These are phyloP conservation scores for Fusarium sp. DNA, from an alignment of 2,329 filamentous ascomycete species.

Conservation along the genomic window DNA sequence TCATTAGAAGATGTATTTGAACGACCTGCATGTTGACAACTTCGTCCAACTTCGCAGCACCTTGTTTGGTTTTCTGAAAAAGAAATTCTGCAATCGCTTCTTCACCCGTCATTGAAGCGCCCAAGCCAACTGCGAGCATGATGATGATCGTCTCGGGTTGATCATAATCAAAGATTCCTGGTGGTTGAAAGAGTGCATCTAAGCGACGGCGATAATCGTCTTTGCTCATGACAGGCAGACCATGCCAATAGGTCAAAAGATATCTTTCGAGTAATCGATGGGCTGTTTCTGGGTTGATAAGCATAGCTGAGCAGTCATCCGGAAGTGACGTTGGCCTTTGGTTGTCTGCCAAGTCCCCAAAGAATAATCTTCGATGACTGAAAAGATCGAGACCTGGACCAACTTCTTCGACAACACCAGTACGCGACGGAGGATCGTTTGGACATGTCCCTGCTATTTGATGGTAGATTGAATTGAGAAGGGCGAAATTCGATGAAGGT, in stretches of 20 bases:
- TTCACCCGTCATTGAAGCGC: slow-evolving; percentile 54
- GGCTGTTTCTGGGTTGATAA: slow-evolving; percentile 55
- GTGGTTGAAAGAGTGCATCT: slow-evolving; percentile 50
- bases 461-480: slow-evolving; percentile 52
- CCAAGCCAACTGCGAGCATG: slow-evolving; percentile 53
- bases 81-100: slow-evolving; percentile 55
- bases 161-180: slow-evolving; percentile 49
- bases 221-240: slow-evolving; percentile 52
- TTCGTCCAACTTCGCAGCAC: slow-evolving; percentile 53
- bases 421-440: slow-evolving; percentile 36
- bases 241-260: slow-evolving; percentile 55
- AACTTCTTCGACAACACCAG: slow-evolving; percentile 47
- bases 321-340: slow-evolving; percentile 45
- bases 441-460: slow-evolving; percentile 48
- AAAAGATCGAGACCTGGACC: slow-evolving; percentile 50
- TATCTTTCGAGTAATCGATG: slow-evolving; percentile 54
- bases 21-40: slow-evolving; percentile 58
- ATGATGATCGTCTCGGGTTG: slow-evolving; percentile 53
- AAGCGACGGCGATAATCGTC: slow-evolving; percentile 51
- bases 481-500: slow-evolving; percentile 59
- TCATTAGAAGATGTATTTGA: slow-evolving; percentile 58
- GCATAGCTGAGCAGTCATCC: slow-evolving; percentile 47
- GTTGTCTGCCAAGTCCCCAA: slow-evolving; percentile 53
- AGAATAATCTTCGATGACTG: slow-evolving; percentile 47
- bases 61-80: slow-evolving; percentile 57